Base-by-base conservation (phyloP, 345 rosid species). In the Brassica rapa region DNA sequence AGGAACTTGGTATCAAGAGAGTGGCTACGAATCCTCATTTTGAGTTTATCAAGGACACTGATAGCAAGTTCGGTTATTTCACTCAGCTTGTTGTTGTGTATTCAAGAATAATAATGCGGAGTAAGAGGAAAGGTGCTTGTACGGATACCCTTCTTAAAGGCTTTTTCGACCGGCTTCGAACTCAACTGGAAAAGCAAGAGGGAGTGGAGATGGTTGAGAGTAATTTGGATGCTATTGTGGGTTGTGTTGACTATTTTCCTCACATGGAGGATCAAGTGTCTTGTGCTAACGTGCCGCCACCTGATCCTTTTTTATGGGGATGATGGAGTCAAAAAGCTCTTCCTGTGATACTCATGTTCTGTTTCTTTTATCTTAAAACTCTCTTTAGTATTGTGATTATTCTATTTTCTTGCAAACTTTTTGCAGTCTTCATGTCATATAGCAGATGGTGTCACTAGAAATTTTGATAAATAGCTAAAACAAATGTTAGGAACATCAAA, bases 401-500 rank as follows among this genome's bases (percentile, higher is more conserved):
- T 49, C 56, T 49, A 14, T 49, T 49, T 49, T 49, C 16, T 49
- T n/a, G 56, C 56, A 49, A 49, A 46, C 8, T 5, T 49, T 49
- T 4, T 49, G 19, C 19, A 5, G 56, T 49, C 56, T 49, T 49
- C 16, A 5, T 49, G 56, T n/a, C 8, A n/a, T 49, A 49, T 14
- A 49, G 56, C 1, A 49, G 56, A 14, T n/a, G 55, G 53, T 4
- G 53, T 46, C 46, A 39, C 14, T 39, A 27, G 30, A 27, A 27
- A 27, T 27, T 27, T 27, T 27, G 30, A 27, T 27, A 27, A 27
- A 27, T 27, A 27, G 30, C 30, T 27, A 27, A 27, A 4, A 27
- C 30, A 27, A 27, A 27, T 14, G 55, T 71, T 59, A 4, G 39
- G 39, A 62, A 39, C 57, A 67, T 70, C 64, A 70, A 70, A 62